Conservation (phyloP, 1,284 basidiomycete genomes). For the Cryptococcus wingfieldii region DNA sequence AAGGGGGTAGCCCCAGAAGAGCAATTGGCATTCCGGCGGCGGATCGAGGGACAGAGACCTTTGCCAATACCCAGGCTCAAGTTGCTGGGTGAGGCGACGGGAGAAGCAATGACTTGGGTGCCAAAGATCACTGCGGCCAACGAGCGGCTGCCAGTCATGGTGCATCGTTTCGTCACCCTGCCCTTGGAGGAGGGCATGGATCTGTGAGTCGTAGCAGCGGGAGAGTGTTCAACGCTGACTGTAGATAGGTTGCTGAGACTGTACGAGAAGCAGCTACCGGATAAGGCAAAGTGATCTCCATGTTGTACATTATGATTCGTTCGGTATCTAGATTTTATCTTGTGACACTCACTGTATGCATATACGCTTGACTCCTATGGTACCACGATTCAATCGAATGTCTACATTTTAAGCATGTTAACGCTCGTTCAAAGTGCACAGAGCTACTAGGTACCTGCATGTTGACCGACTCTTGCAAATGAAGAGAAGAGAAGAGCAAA, state of each 20-base stretch:
- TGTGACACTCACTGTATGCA: too few relatives aligned
- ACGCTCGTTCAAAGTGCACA: too few relatives aligned
- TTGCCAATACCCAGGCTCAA: conserved; percentile 59
- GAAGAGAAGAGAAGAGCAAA: too few relatives aligned
- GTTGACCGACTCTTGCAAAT: too few relatives aligned
- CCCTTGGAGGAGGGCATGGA: conserved; percentile 84
- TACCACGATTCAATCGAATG: too few relatives aligned
- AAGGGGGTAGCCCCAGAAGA: neutral
- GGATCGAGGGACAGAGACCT: conserved; percentile 16
- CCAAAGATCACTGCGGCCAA: conserved; percentile 72
- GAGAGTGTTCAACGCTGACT: neutral
- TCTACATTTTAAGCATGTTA: too few relatives aligned
- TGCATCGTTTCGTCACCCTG: conserved; percentile 77
- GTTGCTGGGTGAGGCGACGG: conserved; percentile 78
- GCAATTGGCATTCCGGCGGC: conserved; percentile 14
- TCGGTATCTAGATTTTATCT: too few relatives aligned
- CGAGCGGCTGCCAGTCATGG: conserved; percentile 75
- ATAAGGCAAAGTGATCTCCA: conserved; percentile 2
- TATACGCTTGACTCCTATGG: too few relatives aligned
- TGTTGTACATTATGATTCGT: neutral
- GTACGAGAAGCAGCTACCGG: conserved; percentile 68
- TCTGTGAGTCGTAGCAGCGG: conserved; percentile 44
- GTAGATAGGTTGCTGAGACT: conserved; percentile 58
- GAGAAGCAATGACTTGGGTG: conserved; percentile 70
- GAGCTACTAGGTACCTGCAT: too few relatives aligned